Evolutionary conservation across 495 filamentous ascomycete species (phyloP), one percentile per base, ranked within the genome.

Genomic region (Penicillium malachiteum): DNA sequence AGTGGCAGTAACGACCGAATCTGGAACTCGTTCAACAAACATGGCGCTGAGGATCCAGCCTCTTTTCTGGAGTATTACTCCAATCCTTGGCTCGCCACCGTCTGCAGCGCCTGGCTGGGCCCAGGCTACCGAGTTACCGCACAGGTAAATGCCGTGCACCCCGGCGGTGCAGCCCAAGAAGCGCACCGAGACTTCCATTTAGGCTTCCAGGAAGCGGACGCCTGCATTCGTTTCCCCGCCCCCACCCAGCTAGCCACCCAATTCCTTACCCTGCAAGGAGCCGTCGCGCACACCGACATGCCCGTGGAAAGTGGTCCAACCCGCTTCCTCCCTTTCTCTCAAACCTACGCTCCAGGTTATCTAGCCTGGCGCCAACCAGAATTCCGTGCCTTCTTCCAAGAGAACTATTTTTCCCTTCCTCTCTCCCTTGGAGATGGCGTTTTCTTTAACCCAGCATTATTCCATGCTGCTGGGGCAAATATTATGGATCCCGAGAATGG

Each of bases 11-110:
- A 84, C 61, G 66, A 73, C 48, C 75, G 81, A 26, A 82, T 83
- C 64, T 84, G 79, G 81, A 84, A 82, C 69, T 73, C 78, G 38
- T 82, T 84, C 66, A 67, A 68, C 58, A 84, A 84, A 58, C 81
- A 84, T 59, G 73, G 69, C 56, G 58, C 73, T 30, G 55, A 64
- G 3, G 74, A 79, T 52, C 77, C 79, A 0, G 17, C 55, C 46
- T 76, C 71, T 6, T 84, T 84, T 65, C 31, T 75, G 0, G 50
- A 61, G 5, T 84, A 84, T 71, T 82, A 82, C 68, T 67, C 73
- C 9, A 84, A 82, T 58, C 79, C 77, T 0, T 81, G 73, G 73
- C 72, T 84, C 7, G 64, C 66, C 1, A 33, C 68, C 14, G 74
- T 81, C 21, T 71, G 67, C 55, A 69, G 67, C 30, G 59, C 72